A percentile compares a stretch with the other conserved stretches of the same genome.
These are phyloP conservation scores for Serpula lacrymans DNA, from an alignment of 768 basidiomycete genomes.

Conservation along the genomic window DNA sequence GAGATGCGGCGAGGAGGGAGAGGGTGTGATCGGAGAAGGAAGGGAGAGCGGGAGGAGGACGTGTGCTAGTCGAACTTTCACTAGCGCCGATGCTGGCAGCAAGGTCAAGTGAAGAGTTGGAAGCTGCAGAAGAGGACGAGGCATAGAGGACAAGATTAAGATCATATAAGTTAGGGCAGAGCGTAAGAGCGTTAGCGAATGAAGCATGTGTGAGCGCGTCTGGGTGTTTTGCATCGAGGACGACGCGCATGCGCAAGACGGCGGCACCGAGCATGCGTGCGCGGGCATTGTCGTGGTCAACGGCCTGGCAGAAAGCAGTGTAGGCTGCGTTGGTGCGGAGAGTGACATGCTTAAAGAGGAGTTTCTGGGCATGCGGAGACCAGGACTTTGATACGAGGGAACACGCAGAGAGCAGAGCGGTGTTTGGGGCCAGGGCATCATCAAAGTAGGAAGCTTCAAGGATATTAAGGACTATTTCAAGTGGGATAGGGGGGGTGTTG, in stretches of 20 bases:
- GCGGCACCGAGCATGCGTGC: constrained; percentile 51
- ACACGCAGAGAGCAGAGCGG: constrained; percentile 46
- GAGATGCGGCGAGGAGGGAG: constrained; percentile 50
- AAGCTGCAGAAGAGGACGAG: constrained; percentile 43
- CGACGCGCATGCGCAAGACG: constrained; percentile 50
- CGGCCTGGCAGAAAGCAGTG: constrained; percentile 50
- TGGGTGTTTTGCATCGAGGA: constrained; percentile 69
- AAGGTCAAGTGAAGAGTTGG: too few relatives aligned
- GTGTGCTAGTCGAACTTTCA: constrained; percentile 18
- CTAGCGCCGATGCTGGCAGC: too few relatives aligned
- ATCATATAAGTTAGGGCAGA: constrained; percentile 57
- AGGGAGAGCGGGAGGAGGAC: constrained; percentile 45
- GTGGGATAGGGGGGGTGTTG: constrained; percentile 41
- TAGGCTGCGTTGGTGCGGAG: constrained; percentile 53
- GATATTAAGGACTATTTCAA: constrained; percentile 62
- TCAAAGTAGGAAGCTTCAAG: constrained; percentile 53
- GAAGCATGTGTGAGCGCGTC: constrained; percentile 49
- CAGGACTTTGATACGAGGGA: constrained; percentile 67
- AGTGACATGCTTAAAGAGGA: constrained; percentile 57
- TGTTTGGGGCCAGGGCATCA: constrained; percentile 32
- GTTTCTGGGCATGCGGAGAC: constrained; percentile 60
- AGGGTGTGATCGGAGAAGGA: constrained; percentile 53
- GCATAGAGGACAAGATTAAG: constrained; percentile 61
- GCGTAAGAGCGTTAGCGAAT: constrained; percentile 54
- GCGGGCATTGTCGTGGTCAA: constrained; percentile 43